phyloP scores from a whole-genome alignment of 768 basidiomycete genomes.

The Hygrophorus russula region DNA sequence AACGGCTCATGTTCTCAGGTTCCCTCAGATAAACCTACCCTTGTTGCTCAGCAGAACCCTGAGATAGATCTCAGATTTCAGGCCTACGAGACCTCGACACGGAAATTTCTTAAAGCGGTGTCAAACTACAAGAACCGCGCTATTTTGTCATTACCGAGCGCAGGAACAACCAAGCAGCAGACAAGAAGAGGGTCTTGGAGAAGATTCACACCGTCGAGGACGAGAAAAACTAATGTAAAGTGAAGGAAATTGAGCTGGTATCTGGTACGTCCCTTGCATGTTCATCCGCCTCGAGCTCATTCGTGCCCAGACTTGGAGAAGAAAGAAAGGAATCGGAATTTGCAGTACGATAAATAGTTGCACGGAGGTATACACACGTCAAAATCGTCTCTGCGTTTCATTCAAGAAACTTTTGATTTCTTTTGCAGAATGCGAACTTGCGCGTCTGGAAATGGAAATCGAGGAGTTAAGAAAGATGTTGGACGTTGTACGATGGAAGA shows the following conservation, averaged over 20 bases:
- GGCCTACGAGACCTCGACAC: conserved; percentile 53
- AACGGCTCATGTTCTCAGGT: conserved; percentile 20
- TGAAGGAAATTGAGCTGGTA: conserved; percentile 70
- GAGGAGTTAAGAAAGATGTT: conserved; percentile 65
- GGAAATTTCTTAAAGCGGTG: conserved; percentile 64
- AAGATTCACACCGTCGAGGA: conserved; percentile 50
- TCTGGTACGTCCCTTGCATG: conserved; percentile 38
- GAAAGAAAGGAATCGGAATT: conserved; percentile 64
- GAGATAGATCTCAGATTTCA: conserved; percentile 53
- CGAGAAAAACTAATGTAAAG: conserved; percentile 66
- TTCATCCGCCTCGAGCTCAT: background rate
- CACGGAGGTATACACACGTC: conserved; percentile 38
- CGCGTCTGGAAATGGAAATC: conserved; percentile 82
- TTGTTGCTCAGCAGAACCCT: conserved; percentile 45
- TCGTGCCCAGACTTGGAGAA: conserved; percentile 42
- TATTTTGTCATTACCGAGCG: conserved; percentile 58
- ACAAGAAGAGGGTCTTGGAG: conserved; percentile 54
- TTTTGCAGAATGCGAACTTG: conserved; percentile 66
- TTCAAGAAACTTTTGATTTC: no score
- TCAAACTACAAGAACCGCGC: conserved; percentile 63
- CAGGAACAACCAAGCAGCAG: conserved; percentile 45
- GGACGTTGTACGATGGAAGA: conserved; percentile 23
- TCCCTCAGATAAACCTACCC: conserved; percentile 47
- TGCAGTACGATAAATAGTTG: conserved; percentile 91
- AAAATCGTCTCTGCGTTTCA: no score